Evolutionary conservation across 352 stramenopile genomes (phyloP), one percentile per base, ranked within the genome.

Genomic region (Thalassiosira sp.): DNA sequence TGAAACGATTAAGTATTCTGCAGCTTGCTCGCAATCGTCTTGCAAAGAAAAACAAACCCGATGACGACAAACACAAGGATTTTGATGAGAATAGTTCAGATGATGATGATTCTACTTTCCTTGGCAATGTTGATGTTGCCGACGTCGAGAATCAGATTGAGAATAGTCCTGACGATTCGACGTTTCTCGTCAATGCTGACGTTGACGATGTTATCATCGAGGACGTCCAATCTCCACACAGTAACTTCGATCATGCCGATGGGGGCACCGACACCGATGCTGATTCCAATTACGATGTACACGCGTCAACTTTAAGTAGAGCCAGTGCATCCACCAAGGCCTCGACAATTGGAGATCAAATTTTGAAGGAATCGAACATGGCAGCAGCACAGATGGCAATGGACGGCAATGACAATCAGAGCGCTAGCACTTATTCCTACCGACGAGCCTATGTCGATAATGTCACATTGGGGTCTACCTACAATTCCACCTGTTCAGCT

Each of bases 271-370:
- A 18, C 27, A 20, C 46, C 42, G 53, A 16, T 16, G 5, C 18
- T 2, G 43, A 63, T n/a, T 76, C 66, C 18, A 56, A 16, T 46
- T 77, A 71, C n/a, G 35, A 77, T 22, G 22, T 66, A 22, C 31
- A 73, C 63, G 61, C 61, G 18, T 79, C 70, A 43, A 79, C 60
- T 22, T 53, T 79, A 28, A 79, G 70, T 31, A 49, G 27, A 63
- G 60, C 68, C 22, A 65, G 35, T 53, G 64, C 28, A 3, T 57
- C 60, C 40, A 64, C 51, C 22, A 78, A 65, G 46, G 37, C 53
- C 28, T 57, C 53, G 16, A 67, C 54, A 15, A 40, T 75, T 6
- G 54, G 65, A 37, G 66, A 75, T 68, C 24, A 31, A 2, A 67
- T 75, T 56, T 53, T 66, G 56, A 59, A 24, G n/a, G 66, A 63